These are phyloP conservation scores for Solanum raphanifolium DNA, from an alignment of 257 asterid genomes.

Conservation along the genomic window DNA sequence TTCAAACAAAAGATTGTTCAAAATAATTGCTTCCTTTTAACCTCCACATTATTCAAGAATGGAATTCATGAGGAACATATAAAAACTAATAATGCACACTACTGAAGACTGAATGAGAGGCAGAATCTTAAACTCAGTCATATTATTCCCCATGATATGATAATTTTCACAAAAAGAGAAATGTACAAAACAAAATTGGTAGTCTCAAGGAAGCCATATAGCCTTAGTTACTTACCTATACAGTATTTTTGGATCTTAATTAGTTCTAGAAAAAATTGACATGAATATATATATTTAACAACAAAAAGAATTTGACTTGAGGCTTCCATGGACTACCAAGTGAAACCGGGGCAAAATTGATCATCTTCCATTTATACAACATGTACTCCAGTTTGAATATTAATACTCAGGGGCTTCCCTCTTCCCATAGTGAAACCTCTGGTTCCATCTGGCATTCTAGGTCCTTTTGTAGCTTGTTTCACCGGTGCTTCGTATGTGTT, in stretches of 20 bases:
- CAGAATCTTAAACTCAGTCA: background rate
- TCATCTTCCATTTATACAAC: background rate
- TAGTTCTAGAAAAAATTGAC: background rate
- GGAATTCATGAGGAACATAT: background rate
- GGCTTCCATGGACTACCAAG: background rate
- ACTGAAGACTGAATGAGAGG: background rate
- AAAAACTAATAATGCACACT: background rate
- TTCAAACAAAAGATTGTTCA: background rate
- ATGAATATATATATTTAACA: background rate
- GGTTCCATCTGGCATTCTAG: conserved; percentile 96
- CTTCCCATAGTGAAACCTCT: conserved; percentile 93
- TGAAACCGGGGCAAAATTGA: background rate
- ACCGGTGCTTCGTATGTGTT: conserved; percentile 20
- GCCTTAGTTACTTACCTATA: background rate
- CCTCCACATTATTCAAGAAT: background rate
- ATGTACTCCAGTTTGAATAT: conserved; percentile 4
- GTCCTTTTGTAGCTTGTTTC: conserved; percentile 47
- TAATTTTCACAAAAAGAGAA: background rate
- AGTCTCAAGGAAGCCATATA: background rate
- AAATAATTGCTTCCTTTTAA: background rate
- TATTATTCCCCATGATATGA: background rate
- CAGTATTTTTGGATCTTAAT: background rate
- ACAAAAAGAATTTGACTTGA: background rate
- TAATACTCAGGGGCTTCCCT: conserved; percentile 52
- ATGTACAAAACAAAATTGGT: background rate